Percentiles rank a stretch among this genome's conserved stretches.
phyloP scores from a whole-genome alignment of 2,329 filamentous ascomycete species.

The Dactylellina haptotyla region DNA sequence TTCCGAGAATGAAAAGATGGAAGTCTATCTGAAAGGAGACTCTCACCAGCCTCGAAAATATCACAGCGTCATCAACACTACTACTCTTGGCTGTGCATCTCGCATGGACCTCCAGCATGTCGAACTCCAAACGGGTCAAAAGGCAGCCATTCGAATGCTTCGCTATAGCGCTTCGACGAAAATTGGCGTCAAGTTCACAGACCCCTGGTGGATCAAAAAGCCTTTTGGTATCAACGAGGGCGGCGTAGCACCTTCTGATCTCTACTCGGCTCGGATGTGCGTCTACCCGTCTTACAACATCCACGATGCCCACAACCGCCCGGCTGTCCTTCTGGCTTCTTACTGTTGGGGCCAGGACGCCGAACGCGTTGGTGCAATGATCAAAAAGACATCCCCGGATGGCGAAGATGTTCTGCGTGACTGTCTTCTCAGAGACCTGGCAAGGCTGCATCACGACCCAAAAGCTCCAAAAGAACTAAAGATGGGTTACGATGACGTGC shows the following conservation, averaged over 20 bases:
- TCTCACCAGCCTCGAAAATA: neutral
- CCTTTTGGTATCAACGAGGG: conserved; percentile 57
- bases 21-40: conserved; percentile 1
- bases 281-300: conserved; percentile 62
- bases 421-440: conserved; percentile 59
- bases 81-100: conserved; percentile 49
- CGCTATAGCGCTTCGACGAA: conserved; percentile 60
- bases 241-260: conserved; percentile 59
- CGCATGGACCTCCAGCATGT: conserved; percentile 53
- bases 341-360: conserved; percentile 62
- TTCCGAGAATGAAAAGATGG: conserved; percentile 4
- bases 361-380: conserved; percentile 58
- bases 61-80: conserved; percentile 54
- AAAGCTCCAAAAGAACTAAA: neutral
- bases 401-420: conserved; percentile 58
- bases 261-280: conserved; percentile 58
- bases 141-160: conserved; percentile 59
- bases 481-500: conserved; percentile 7
- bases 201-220: conserved; percentile 59
- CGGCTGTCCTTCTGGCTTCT: conserved; percentile 60
- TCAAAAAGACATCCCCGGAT: conserved; percentile 52
- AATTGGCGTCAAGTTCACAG: conserved; percentile 61
- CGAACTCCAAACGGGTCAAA: conserved; percentile 53
- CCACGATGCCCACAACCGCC: conserved; percentile 22
- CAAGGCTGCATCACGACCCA: conserved; percentile 57